Conservation (phyloP, 768 basidiomycete genomes). For the Boletus coccyginus region DNA sequence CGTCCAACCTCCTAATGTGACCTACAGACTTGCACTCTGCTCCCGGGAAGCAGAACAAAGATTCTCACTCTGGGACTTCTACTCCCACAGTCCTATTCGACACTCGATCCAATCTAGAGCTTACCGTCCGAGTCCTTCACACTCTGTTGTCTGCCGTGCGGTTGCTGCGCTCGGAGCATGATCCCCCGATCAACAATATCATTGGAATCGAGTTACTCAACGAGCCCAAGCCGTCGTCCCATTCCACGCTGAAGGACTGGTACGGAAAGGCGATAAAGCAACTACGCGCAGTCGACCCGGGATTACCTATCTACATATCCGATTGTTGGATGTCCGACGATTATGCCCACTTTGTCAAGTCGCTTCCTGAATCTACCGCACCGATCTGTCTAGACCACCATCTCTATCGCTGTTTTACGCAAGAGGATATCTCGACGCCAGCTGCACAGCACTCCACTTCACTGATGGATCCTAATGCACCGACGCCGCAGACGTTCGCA, state of each 20-base stretch:
- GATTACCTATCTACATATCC: constrained; percentile 67
- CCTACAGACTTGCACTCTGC: constrained; percentile 68
- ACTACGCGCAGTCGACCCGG: constrained; percentile 48
- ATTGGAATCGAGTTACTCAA: constrained; percentile 60
- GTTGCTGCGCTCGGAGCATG: constrained; percentile 50
- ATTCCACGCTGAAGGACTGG: constrained; percentile 56
- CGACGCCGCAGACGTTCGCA: constrained; percentile 41
- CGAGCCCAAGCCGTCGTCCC: constrained; percentile 53
- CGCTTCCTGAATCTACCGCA: constrained; percentile 28
- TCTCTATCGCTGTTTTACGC: constrained; percentile 78
- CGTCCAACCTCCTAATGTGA: constrained; percentile 16
- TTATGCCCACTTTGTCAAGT: constrained; percentile 55
- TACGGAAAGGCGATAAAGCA: constrained; percentile 55
- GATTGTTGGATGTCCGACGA: constrained; percentile 74
- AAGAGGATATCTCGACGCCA: constrained; percentile 49
- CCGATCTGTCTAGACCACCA: constrained; percentile 76
- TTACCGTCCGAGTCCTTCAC: constrained; percentile 48
- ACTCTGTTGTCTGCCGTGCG: constrained; percentile 35
- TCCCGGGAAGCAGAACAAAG: constrained; percentile 71
- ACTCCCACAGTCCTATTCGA: constrained; percentile 49
- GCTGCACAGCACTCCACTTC: constrained; percentile 53
- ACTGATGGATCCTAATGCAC: constrained; percentile 41
- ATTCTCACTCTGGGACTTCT: constrained; percentile 65
- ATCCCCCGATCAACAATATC: constrained; percentile 42
- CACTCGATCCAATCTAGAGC: constrained; percentile 40